These are phyloP conservation scores for Auricularia heimuer DNA, from an alignment of 768 basidiomycete species.

Conservation along the genomic window DNA sequence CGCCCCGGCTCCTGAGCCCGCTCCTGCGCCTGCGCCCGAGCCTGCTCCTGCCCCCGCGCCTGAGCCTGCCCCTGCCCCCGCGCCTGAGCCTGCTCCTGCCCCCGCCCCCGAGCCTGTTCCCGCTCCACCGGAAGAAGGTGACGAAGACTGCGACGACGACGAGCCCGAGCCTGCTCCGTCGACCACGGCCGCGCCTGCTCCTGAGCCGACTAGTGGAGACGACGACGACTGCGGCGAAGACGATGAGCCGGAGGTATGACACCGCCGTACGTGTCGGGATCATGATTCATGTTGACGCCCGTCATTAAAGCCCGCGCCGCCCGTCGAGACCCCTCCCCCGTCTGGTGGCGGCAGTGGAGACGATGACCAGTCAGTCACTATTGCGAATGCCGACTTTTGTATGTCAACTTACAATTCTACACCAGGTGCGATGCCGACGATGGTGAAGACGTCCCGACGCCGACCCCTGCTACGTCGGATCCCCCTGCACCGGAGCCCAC, in stretches of 20 bases:
- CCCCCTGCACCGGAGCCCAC: background rate
- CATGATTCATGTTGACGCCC: background rate
- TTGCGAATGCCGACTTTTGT: background rate
- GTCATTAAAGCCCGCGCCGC: background rate
- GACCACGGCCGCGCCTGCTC: background rate
- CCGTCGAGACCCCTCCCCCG: background rate
- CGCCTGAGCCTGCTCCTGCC: background rate
- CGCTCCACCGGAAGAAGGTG: background rate
- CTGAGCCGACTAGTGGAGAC: background rate
- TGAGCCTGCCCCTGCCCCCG: background rate
- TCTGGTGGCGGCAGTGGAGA: background rate
- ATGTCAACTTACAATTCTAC: background rate
- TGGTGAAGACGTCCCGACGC: background rate
- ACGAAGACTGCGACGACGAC: background rate
- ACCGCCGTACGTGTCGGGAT: no score
- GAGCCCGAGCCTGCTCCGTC: background rate
- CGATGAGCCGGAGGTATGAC: no score
- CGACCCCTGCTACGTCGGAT: background rate
- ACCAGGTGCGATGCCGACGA: background rate
- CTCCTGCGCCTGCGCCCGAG: slow-evolving; percentile 11
- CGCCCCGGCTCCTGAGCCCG: slow-evolving; percentile 19
- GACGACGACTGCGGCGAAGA: background rate
- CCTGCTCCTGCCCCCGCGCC: background rate
- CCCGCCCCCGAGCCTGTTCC: background rate
- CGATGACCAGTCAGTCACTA: background rate